Evolutionary conservation across 2,329 filamentous ascomycete genomes (phyloP), one percentile per base, ranked within the genome.

Genomic region (Dactylella cylindrospora): DNA sequence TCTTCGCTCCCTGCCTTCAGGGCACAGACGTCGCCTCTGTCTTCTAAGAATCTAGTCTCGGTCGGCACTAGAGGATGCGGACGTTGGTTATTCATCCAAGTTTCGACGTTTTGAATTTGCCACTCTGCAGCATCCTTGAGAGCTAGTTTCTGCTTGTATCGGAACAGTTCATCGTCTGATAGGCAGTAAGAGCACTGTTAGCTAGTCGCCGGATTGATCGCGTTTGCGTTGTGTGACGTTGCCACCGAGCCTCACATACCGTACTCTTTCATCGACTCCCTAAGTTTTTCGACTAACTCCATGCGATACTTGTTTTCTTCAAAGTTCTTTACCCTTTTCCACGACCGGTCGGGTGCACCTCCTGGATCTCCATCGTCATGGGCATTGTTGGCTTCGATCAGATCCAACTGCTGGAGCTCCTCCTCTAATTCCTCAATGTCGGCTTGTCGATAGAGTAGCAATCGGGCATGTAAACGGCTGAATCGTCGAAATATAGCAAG

Each of bases 341-440:
- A 61, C 8, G 55, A 61, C 7, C 55, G 47, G 22, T 61, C 53
- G 12, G 53, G 10, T 13, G 26, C 28, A 17, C 31, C 49, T 10
- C 8, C 55, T 1, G 47, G 55, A 5, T n/a, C 47, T 10, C 36
- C 41, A 23, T 52, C 35, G 6, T 43, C 38, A 6, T 20, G 9
- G 5, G 59, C 59, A 10, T 40, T 36, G n/a, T 50, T 38, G 5
- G 26, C 50, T 20, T 64, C 59, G 22, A 46, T 23, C 20, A 15
- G 41, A 15, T 64, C 59, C 6, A 64, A 32, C 7, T 40, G 40
- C 12, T 40, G 7, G 5, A 64, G 28, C 19, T 64, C 45, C 17
- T 55, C 50, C 15, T 64, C 59, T 15, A 54, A 44, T 23, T 54
- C 59, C 26, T 64, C 59, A n/a, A 64, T 39, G 15, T 54, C 59